Evolutionary conservation across 805 yeast species (phyloP), one percentile per base, ranked within the genome.

Genomic region (Nakazawaea ambrosiae): DNA sequence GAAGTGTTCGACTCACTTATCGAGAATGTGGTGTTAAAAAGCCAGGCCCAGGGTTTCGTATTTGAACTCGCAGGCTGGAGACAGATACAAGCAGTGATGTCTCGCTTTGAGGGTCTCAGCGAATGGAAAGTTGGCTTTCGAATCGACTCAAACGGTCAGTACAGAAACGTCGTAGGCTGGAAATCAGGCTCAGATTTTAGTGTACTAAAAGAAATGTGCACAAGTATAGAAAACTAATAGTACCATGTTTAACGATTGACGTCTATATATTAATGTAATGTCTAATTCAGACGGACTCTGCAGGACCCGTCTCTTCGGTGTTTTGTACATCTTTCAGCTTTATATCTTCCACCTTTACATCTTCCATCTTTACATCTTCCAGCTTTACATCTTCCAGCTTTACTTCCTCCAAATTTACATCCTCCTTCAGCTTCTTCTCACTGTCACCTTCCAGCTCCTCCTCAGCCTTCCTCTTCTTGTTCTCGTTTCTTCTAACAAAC

Each of bases 111-210:
- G 37, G 29, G 36, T 5, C 30, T 29, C 7, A 43, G 53, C 30
- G 49, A 50, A 4, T 85, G 94, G 89, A 33, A 43, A 3, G 51
- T 65, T 10, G 78, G 78, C 0, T 48, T 63, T 4, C 49, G 65
- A 38, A 44, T 47, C 15, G 95, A 86, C 51, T 56, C 73, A 2
- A 65, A 64, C 23, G 71, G 65, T 1, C 63, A 68, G 6, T 51
- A 72, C 7, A 51, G 95, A 42, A 78, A 83, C 50, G 81, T 79
- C 2, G 57, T 75, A 28, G 92, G 89, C 0, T 81, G 81, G 77
- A 60, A 53, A 36, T 47, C 36, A 6, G 49, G 48, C 8, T 46
- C 47, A 33, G 8, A 22, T 30, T 10, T 33, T 41, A 36, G 39
- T 38, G 27, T 41, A 27, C 25, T 37, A 23, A n/a, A n/a, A n/a